A percentile compares a stretch with the other conserved stretches of the same genome.
phyloP scores from a whole-genome alignment of 75 land plant species.

The Pinus albicaulis region DNA sequence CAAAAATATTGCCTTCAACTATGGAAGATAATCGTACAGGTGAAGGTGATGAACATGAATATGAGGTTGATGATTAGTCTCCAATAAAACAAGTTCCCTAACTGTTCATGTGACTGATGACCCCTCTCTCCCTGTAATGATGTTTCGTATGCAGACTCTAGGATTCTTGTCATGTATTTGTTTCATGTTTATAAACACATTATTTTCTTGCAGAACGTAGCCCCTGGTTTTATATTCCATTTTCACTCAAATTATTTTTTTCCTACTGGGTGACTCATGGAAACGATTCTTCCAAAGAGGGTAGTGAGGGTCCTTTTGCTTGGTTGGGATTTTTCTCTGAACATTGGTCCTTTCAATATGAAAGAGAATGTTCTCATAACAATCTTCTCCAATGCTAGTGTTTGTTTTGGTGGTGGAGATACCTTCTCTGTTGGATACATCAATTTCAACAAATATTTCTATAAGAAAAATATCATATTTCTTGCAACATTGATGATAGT shows the following conservation, averaged over 20 bases:
- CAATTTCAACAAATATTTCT: conserved; percentile 23
- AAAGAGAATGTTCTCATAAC: conserved; percentile 45
- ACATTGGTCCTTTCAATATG: conserved; percentile 37
- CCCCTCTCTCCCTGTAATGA: conserved; percentile 56
- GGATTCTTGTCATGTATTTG: conserved; percentile 47
- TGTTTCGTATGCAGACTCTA: conserved; percentile 56
- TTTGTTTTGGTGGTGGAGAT: conserved; percentile 6
- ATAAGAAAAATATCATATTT: no score
- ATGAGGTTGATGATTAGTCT: neutral
- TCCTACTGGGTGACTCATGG: conserved; percentile 64
- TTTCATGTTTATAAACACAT: conserved; percentile 64
- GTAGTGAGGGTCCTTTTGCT: neutral
- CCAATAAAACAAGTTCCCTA: conserved; percentile 47
- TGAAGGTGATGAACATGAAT: neutral
- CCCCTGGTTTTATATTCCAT: conserved; percentile 50
- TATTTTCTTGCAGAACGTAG: conserved; percentile 62
- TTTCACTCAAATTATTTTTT: conserved; percentile 47
- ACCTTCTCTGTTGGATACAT: conserved; percentile 29
- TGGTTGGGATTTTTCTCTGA: conserved; percentile 19
- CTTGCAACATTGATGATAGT: no score
- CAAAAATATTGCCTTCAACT: no score
- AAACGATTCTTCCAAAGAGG: conserved; percentile 27
- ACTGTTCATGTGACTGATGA: conserved; percentile 64
- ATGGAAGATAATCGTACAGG: no score
- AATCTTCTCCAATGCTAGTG: conserved; percentile 12